These are phyloP conservation scores for Neoboletus subvelutipes DNA, from an alignment of 768 basidiomycete genomes.

Conservation along the genomic window DNA sequence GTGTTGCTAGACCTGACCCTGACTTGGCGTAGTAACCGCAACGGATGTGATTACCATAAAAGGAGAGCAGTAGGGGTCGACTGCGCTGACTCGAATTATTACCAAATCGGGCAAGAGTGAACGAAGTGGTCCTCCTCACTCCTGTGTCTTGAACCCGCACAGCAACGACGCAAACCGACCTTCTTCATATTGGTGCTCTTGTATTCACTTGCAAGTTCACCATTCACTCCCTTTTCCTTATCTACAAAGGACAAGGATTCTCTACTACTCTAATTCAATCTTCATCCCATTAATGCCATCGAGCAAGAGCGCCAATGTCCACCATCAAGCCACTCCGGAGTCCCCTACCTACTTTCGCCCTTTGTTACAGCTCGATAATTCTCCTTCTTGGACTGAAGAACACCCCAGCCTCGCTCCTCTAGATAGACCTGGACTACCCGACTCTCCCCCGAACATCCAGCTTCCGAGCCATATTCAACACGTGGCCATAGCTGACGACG, in stretches of 20 bases:
- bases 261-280: slow-evolving; percentile 15
- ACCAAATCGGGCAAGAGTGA: slow-evolving; percentile 12
- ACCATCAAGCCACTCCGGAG: slow-evolving; percentile 21
- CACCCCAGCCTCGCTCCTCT: slow-evolving; percentile 2
- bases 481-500: slow-evolving; percentile 17
- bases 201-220: slow-evolving; percentile 35
- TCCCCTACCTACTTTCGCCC: slow-evolving; percentile 25
- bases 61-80: slow-evolving; percentile 2
- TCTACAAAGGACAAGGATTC: slow-evolving; percentile 21
- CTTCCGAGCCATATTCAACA: slow-evolving; percentile 11
- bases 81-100: slow-evolving; percentile 22
- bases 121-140: slow-evolving; percentile 13
- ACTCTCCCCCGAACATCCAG: slow-evolving; percentile 7
- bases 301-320: slow-evolving; percentile 25
- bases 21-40: neutral
- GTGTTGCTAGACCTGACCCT: neutral
- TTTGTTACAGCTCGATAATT: slow-evolving; percentile 34
- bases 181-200: slow-evolving; percentile 25
- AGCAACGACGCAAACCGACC: slow-evolving; percentile 19
- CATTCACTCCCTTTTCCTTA: slow-evolving; percentile 11
- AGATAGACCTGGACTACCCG: slow-evolving; percentile 6
- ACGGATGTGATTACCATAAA: slow-evolving; percentile 11
- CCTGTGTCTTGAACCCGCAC: slow-evolving; percentile 25
- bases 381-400: slow-evolving; percentile 22
- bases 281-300: slow-evolving; percentile 32